These are phyloP conservation scores for Podaxis sp. DNA, from an alignment of 768 basidiomycete genomes.

Conservation along the genomic window DNA sequence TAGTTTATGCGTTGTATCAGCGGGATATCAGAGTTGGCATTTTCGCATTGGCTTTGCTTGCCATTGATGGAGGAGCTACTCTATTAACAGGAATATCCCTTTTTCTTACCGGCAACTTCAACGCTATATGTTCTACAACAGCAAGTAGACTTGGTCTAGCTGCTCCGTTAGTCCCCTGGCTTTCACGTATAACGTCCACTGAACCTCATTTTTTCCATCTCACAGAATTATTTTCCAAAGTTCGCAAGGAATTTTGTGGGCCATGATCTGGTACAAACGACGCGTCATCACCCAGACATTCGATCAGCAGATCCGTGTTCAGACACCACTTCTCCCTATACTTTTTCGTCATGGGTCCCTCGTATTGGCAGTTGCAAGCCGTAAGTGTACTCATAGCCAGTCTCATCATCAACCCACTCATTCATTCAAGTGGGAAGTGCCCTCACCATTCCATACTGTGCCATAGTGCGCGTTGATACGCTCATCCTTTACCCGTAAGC, in stretches of 20 bases:
- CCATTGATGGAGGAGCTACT: background rate
- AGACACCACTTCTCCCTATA: background rate
- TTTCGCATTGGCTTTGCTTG: background rate
- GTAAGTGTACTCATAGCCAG: background rate
- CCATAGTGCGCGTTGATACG: background rate
- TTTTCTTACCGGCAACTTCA: background rate
- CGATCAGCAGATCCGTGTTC: background rate
- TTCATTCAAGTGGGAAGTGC: background rate
- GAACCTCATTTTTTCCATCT: background rate
- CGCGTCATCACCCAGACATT: background rate
- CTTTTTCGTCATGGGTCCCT: background rate
- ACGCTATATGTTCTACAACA: background rate
- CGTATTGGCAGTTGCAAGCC: background rate
- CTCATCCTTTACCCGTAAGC: background rate
- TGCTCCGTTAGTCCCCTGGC: background rate
- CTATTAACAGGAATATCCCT: background rate
- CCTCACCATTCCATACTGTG: background rate
- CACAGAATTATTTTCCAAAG: background rate
- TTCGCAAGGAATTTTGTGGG: background rate
- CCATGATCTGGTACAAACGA: background rate
- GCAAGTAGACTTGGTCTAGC: background rate
- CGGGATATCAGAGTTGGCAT: background rate
- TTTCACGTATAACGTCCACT: background rate
- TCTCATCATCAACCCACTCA: background rate
- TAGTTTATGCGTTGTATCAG: background rate